Evolutionary conservation across 805 yeast genomes (phyloP).

Genomic region (Schizosaccharomyces lindneri): DNA sequence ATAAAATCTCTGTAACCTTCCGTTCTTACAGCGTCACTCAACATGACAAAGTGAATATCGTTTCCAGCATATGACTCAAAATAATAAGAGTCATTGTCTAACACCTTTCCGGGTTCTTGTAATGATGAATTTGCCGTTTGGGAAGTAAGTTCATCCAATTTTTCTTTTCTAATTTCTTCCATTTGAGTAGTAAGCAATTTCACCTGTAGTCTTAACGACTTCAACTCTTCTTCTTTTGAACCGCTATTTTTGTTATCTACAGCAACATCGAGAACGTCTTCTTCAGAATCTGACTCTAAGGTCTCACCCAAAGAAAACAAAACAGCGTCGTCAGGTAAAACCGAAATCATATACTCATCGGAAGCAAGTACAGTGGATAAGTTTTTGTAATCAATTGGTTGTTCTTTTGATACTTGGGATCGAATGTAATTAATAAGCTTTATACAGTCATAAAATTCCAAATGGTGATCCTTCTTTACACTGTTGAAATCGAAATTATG

Average conservation of each 20-base stretch:
- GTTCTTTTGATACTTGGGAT: slow-evolving; percentile 5
- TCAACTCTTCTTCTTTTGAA: neutral
- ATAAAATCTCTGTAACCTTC: slow-evolving; percentile 63
- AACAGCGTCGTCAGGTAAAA: slow-evolving; percentile 10
- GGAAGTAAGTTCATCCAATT: neutral
- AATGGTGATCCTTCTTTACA: neutral
- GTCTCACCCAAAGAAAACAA: slow-evolving; percentile 10
- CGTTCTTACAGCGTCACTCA: slow-evolving; percentile 68
- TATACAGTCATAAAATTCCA: slow-evolving; percentile 11
- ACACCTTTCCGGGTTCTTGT: neutral
- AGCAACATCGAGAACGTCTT: slow-evolving; percentile 2
- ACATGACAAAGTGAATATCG: slow-evolving; percentile 83
- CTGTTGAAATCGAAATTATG: neutral
- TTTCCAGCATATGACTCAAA: slow-evolving; percentile 72
- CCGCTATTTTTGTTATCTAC: slow-evolving; percentile 5
- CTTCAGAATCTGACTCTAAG: neutral
- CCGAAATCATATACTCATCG: slow-evolving; percentile 10
- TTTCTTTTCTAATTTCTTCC: slow-evolving; percentile 4
- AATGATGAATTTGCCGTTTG: neutral
- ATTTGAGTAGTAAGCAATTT: slow-evolving; percentile 5
- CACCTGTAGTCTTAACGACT: neutral
- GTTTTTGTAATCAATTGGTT: slow-evolving; percentile 4
- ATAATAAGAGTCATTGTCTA: slow-evolving; percentile 48
- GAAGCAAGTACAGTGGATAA: slow-evolving; percentile 5
- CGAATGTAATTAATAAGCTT: slow-evolving; percentile 12